phyloP scores from a whole-genome alignment of 768 basidiomycete genomes.

The Mycena galopus region DNA sequence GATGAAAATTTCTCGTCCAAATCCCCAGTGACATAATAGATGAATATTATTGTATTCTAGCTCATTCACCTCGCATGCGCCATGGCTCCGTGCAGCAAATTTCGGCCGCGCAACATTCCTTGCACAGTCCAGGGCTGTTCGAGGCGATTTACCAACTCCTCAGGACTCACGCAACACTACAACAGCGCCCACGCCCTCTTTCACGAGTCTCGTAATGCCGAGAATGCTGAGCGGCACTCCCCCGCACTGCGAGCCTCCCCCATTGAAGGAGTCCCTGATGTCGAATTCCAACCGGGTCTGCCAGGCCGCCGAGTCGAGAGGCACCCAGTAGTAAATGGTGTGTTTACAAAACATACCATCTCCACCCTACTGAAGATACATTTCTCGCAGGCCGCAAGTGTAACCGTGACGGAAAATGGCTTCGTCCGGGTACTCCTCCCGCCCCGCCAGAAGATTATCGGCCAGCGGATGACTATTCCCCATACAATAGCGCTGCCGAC shows the following conservation, averaged over 20 bases:
- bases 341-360: too few species aligned
- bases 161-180: conserved; percentile 13
- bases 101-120: background rate
- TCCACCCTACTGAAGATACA: too few species aligned
- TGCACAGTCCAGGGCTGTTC: background rate
- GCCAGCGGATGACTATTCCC: background rate
- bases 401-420: conserved; percentile 13
- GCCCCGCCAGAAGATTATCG: background rate
- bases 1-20: too few species aligned
- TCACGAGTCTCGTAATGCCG: too few species aligned
- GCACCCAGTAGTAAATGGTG: too few species aligned
- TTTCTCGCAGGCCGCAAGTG: conserved; percentile 2
- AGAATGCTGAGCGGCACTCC: background rate
- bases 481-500: background rate
- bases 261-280: too few species aligned
- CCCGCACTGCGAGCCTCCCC: background rate
- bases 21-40: too few species aligned
- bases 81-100: background rate
- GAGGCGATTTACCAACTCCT: background rate
- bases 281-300: too few species aligned
- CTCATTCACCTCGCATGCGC: background rate
- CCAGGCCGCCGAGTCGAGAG: too few species aligned
- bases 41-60: too few species aligned
- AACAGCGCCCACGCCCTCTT: background rate
- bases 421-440: background rate